phyloP scores from a whole-genome alignment of 1,284 basidiomycete genomes.

The Leccinum subrobustum region DNA sequence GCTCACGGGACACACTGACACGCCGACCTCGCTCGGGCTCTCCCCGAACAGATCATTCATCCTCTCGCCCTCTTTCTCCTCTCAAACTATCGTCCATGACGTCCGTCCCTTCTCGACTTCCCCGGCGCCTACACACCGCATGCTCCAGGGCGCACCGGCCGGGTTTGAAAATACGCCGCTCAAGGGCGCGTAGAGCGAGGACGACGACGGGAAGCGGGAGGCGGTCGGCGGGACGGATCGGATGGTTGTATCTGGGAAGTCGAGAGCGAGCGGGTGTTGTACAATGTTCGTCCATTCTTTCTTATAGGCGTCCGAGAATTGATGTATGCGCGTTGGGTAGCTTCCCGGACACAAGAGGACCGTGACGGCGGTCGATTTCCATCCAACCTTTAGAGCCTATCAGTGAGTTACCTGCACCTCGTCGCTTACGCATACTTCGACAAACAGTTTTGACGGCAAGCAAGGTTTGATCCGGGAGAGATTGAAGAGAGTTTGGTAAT shows the following conservation, averaged over 20 bases:
- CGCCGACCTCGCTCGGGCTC: constrained; percentile 83
- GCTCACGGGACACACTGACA: constrained; percentile 83
- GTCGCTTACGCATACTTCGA: constrained; percentile 1
- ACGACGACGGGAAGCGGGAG: constrained; percentile 69
- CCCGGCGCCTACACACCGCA: constrained; percentile 76
- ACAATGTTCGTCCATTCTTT: constrained; percentile 61
- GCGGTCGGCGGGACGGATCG: constrained; percentile 81
- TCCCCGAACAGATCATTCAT: constrained; percentile 85
- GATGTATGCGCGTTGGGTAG: constrained; percentile 36
- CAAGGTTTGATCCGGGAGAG: constrained; percentile 86
- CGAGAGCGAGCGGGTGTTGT: constrained; percentile 78
- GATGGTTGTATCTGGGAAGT: constrained; percentile 95
- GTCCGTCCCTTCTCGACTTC: constrained; percentile 87
- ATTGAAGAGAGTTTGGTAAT: constrained; percentile 52
- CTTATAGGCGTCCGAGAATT: too few species aligned
- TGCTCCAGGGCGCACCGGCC: constrained; percentile 81
- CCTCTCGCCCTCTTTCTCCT: constrained; percentile 86
- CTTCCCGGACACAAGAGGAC: constrained; percentile 94
- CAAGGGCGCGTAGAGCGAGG: constrained; percentile 78
- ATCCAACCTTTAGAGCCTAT: constrained; percentile 84
- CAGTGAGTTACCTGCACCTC: constrained; percentile 46
- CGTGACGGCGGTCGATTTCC: constrained; percentile 87
- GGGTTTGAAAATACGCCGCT: constrained; percentile 87
- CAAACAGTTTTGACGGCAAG: constrained; percentile 75
- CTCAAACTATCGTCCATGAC: constrained; percentile 84